Evolutionary conservation across 805 yeast genomes (phyloP).

Genomic region (Kregervanrija pseudodelftensis): DNA sequence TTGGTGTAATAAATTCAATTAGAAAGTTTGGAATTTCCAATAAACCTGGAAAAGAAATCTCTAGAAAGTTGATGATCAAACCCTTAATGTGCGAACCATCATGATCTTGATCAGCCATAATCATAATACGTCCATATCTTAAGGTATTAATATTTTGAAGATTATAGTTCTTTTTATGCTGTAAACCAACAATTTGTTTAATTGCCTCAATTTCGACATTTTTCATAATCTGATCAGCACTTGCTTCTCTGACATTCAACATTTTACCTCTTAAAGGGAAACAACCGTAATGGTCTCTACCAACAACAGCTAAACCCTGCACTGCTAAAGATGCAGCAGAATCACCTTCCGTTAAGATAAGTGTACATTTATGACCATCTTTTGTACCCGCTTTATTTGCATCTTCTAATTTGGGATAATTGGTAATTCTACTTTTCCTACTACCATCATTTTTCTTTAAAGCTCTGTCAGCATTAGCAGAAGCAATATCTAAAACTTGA

Average conservation of each 20-base stretch:
- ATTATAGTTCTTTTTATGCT: conserved; percentile 76
- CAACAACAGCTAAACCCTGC: conserved; percentile 89
- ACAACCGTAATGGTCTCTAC: conserved; percentile 91
- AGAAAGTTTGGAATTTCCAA: conserved; percentile 86
- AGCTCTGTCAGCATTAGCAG: conserved; percentile 80
- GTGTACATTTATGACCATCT: conserved; percentile 87
- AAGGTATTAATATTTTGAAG: conserved; percentile 57
- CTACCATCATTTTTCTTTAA: conserved; percentile 85
- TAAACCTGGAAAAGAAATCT: conserved; percentile 90
- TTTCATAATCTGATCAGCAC: conserved; percentile 89
- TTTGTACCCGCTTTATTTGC: conserved; percentile 95
- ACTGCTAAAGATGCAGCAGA: conserved; percentile 91
- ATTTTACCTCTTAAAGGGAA: conserved; percentile 94
- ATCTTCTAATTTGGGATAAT: conserved; percentile 84
- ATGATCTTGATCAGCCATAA: conserved; percentile 99
- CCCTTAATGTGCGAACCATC: conserved; percentile 99
- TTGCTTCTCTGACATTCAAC: conserved; percentile 92
- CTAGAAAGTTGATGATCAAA: conserved; percentile 84
- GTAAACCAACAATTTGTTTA: conserved; percentile 91
- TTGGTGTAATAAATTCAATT: conserved; percentile 92
- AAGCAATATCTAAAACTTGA: conserved; percentile 75
- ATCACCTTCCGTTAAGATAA: conserved; percentile 94
- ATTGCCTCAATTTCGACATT: conserved; percentile 93
- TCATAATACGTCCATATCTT: conserved; percentile 95
- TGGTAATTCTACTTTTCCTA: conserved; percentile 77